Percentiles rank a stretch among this genome's conserved stretches.
Evolutionary conservation across 768 basidiomycete species (phyloP).

Genomic region (Suillus variegatus): DNA sequence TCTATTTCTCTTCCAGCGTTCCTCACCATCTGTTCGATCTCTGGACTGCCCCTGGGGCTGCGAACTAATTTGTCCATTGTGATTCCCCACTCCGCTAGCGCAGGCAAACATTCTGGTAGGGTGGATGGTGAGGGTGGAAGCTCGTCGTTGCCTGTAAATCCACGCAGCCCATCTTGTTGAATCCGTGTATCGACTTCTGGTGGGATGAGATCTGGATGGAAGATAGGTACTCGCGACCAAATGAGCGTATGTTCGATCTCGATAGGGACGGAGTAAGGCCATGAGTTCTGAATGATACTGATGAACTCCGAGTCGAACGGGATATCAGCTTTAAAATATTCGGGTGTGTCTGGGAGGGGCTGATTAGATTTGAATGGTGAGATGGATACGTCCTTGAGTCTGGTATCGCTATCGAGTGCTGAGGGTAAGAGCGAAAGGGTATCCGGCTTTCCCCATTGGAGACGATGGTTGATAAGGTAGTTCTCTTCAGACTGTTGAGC

Average conservation of each 20-base stretch:
- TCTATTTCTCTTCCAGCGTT: conserved; percentile 60
- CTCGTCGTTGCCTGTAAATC: conserved; percentile 66
- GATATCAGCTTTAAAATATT: conserved; percentile 68
- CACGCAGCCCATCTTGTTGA: conserved; percentile 77
- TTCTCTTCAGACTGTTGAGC: conserved; percentile 46
- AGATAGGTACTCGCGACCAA: conserved; percentile 77
- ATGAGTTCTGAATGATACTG: conserved; percentile 80
- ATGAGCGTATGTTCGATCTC: conserved; percentile 75
- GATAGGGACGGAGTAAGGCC: conserved; percentile 86
- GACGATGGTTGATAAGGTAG: conserved; percentile 65
- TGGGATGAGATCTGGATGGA: conserved; percentile 58
- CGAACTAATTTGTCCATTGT: conserved; percentile 61
- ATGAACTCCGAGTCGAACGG: conserved; percentile 49
- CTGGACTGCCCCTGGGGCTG: conserved; percentile 49
- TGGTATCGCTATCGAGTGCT: conserved; percentile 36
- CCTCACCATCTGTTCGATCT: conserved; percentile 52
- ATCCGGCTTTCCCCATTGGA: conserved; percentile 79
- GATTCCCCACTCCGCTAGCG: conserved; percentile 70
- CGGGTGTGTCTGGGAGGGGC: conserved; percentile 36
- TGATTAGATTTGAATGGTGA: not conserved
- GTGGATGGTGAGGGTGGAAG: conserved; percentile 62
- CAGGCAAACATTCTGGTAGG: conserved; percentile 57
- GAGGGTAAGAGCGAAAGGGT: conserved; percentile 61
- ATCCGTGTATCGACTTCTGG: conserved; percentile 55
- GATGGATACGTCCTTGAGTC: not conserved